Base-by-base conservation (phyloP, 345 rosid species). In the Balakata baccata region DNA sequence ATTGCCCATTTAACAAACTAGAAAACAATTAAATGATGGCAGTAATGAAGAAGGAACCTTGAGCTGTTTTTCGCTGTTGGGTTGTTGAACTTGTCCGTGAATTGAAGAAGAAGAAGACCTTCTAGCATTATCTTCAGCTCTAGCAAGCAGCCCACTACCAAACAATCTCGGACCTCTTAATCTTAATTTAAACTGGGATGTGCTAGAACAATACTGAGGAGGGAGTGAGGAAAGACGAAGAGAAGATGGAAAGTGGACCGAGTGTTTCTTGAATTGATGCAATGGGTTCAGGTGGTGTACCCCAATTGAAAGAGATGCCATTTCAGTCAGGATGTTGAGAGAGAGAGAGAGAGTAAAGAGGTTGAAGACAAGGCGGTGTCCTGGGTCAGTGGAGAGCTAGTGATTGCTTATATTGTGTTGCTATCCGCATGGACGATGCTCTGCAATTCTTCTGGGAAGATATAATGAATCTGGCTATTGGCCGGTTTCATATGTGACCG, bases 71-170 rank as follows among this genome's bases (percentile, higher is more conserved):
- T 83, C 89, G 18, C 74, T 78, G 77, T 67, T 79, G 79, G 85
- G 59, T 81, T 68, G 81, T 69, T 68, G 80, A 71, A 9, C 47
- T 43, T 43, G 47, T 43, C 47, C 73, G 56, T 81, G 81, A 65
- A 57, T 56, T 50, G 72, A 47, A 53, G 70, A 41, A 64, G 71
- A 53, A 50, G 84, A 47, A 62, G 86, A 76, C 25, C 66, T 85
- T 66, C 76, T 80, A n/a, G 90, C 89, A 84, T 86, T 84, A 77
- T 91, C 89, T 85, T 91, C 97, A 47, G 96, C 94, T 76, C 90
- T 85, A 45, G 83, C 88, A 67, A 87, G 88, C 75, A 88, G 79
- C 45, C 77, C 75, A 77, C 77, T 72, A n/a, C 84, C 77, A 25
- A 77, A 79, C 51, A 82, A 76, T 51, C 89, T 87, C 37, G 88